Conservation (phyloP, 202 grass and related monocot genomes). For the Setaria italica region DNA sequence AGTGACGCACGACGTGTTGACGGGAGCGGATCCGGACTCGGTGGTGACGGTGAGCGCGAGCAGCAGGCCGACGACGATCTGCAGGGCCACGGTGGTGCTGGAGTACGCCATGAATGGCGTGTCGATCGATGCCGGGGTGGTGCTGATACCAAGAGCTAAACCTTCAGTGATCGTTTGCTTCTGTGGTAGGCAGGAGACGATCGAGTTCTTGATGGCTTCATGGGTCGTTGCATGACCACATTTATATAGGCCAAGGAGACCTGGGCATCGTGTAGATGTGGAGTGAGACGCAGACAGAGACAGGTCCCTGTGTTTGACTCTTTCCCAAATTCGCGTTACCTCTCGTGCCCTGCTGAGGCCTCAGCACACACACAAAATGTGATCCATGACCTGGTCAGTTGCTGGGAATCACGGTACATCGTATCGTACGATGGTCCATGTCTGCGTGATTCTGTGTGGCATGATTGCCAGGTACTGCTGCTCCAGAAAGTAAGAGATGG, state of each 20-base stretch:
- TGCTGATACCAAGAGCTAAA: neutral
- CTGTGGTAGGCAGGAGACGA: no score
- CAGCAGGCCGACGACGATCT: neutral
- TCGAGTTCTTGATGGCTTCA: neutral
- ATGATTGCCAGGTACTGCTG: neutral
- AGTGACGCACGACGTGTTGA: slow-evolving; percentile 55
- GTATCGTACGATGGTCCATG: neutral
- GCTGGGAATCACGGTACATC: neutral
- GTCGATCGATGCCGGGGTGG: neutral
- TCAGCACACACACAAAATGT: neutral
- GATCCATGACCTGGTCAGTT: neutral
- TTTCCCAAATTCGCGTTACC: neutral
- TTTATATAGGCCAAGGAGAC: neutral
- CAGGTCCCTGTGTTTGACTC: neutral
- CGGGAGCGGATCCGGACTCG: neutral
- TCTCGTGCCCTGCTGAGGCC: no score
- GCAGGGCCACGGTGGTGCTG: neutral
- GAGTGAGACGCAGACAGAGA: neutral
- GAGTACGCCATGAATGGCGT: slow-evolving; percentile 29
- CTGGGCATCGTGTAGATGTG: neutral
- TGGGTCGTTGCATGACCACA: neutral
- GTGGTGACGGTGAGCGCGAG: neutral
- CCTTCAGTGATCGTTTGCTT: neutral
- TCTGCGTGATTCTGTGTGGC: neutral
- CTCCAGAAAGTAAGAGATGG: no score